Percentiles rank a stretch among this genome's conserved stretches.
phyloP scores from a whole-genome alignment of 345 rosid species.

The Eucalyptus pauciflora region DNA sequence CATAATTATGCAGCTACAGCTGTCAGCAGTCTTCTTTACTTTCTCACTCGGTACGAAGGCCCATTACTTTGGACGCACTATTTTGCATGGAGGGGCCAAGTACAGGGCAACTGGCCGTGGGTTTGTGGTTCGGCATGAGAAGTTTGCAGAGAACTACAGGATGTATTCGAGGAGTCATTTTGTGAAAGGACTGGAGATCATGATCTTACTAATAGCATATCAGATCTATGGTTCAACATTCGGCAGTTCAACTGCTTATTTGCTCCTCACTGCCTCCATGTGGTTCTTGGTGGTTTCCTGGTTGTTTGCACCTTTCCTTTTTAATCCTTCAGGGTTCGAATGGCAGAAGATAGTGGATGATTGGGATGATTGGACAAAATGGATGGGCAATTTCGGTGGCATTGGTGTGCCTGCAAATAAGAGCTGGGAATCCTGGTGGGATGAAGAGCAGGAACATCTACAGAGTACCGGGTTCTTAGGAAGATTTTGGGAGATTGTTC shows the following conservation, averaged over 20 bases:
- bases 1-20: constrained; percentile 95
- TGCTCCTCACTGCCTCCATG: constrained; percentile 57
- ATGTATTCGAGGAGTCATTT: constrained; percentile 98
- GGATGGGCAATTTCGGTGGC: constrained; percentile 91
- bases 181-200: constrained; percentile 77
- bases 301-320: constrained; percentile 83
- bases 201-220: constrained; percentile 66
- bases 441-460: constrained; percentile 92
- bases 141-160: constrained; percentile 94
- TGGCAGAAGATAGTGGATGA: constrained; percentile 99
- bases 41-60: constrained; percentile 91
- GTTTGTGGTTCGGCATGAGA: constrained; percentile 94
- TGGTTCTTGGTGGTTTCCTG: constrained; percentile 88
- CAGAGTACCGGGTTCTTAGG: constrained; percentile 64
- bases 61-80: constrained; percentile 90
- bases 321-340: constrained; percentile 93
- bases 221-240: constrained; percentile 49
- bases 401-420: constrained; percentile 87
- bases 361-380: constrained; percentile 95
- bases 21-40: constrained; percentile 85
- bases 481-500: constrained; percentile 64
- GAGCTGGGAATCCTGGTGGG: constrained; percentile 99
- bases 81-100: constrained; percentile 95
- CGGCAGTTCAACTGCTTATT: constrained; percentile 9
- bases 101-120: constrained; percentile 99